A percentile compares a stretch with the other conserved stretches of the same genome.
Evolutionary conservation across 1,139 yeast genomes (phyloP).

Genomic region (Suhomyces ambrosiae): DNA sequence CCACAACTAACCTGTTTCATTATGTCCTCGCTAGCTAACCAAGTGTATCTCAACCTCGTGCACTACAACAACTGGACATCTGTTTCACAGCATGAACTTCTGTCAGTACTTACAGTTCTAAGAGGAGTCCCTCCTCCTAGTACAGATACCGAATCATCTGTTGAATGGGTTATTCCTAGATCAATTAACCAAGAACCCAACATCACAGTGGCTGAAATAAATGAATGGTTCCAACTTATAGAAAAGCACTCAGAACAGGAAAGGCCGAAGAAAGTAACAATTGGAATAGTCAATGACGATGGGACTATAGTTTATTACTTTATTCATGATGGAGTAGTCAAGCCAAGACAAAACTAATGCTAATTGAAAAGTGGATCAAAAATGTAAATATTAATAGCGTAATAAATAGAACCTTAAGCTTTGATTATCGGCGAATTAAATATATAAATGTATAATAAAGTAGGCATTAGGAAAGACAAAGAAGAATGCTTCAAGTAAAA

Average conservation of each 20-base stretch:
- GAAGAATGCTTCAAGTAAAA: no score
- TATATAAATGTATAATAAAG: no score
- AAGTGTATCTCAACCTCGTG: constrained; percentile 46
- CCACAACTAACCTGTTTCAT: no score
- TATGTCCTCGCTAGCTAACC: constrained; percentile 19
- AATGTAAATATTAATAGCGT: background rate
- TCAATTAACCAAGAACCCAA: constrained; percentile 17
- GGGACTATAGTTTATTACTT: constrained; percentile 70
- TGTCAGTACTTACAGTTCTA: constrained; percentile 17
- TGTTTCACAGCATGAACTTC: constrained; percentile 29
- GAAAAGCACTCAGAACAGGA: constrained; percentile 4
- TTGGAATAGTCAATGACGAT: constrained; percentile 63
- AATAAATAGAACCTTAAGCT: background rate
- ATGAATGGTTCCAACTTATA: constrained; percentile 34
- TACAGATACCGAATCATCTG: background rate
- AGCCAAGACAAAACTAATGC: constrained; percentile 53
- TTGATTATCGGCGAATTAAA: no score
- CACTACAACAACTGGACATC: constrained; percentile 58
- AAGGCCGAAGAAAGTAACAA: constrained; percentile 45
- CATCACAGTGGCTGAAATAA: constrained; percentile 28
- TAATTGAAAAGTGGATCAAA: background rate
- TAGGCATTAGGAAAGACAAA: no score
- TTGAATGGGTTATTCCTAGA: constrained; percentile 42
- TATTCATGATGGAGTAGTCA: constrained; percentile 61
- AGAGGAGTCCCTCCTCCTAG: constrained; percentile 41